Evolutionary conservation across 352 stramenopile species (phyloP), one percentile per base, ranked within the genome.

Genomic region (Globisporangium spiculum): DNA sequence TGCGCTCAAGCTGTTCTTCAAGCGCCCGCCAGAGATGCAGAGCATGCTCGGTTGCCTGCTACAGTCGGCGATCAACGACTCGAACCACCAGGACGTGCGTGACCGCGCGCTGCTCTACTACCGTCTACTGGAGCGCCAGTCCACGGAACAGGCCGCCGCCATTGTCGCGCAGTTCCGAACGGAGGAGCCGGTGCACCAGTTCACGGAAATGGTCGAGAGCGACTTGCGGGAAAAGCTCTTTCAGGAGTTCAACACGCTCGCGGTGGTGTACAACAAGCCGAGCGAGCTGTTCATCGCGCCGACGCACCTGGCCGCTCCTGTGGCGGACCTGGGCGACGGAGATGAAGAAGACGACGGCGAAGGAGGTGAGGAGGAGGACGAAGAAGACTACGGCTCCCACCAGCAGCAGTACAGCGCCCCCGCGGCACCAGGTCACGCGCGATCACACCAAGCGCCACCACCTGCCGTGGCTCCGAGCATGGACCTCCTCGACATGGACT

Each of bases 1-100:
- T n/a, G 92, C 95, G 4, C 91, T 99, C 74, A 99, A 99, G 77
- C 83, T 99, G 6, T 99, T 99, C 77, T 99, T 99, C 79, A 93
- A 98, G 76, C 89, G 97, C n/a, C 93, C 97, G 48, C 96, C 97
- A 1, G 97, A 99, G 86, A 93, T 98, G 86, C 96, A 99, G 77
- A 90, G 83, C 48, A 99, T 99, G 97, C 81, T 99, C 30, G 97
- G 97, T 5, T 85, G 94, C 24, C 81, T 99, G 46, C 84, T 99
- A 61, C 84, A 91, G 26, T 86, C 89, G 18, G 94, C 97, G 0
- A 98, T 98, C 46, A 96, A 99, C 70, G 97, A 99, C 66, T 95
- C 96, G 9, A 94, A 90, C 62, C 89, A 98, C 69, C 89, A 96
- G 67, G 97, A 99, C 80, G 86, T 99, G 6, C 97, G 98, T 59